These are phyloP conservation scores for Aphanomyces astaci DNA, from an alignment of 352 stramenopile genomes.

Conservation along the genomic window DNA sequence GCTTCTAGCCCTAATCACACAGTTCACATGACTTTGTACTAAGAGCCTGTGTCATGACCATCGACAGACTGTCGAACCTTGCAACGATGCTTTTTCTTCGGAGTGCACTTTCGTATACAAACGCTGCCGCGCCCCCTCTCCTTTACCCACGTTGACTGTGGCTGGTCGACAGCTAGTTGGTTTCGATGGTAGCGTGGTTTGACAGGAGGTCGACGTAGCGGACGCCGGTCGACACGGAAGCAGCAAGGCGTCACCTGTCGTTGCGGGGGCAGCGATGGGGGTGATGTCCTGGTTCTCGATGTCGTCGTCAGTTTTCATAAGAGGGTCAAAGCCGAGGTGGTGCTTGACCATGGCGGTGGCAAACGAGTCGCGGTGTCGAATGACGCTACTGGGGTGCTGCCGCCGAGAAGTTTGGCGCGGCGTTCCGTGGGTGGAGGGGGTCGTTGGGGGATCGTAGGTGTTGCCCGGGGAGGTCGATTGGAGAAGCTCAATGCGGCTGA, in stretches of 20 bases:
- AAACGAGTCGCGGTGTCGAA: not conserved
- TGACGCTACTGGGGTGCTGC: not conserved
- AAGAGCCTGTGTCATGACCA: not conserved
- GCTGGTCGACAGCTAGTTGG: not conserved
- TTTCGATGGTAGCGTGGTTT: not conserved
- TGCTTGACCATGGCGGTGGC: not conserved
- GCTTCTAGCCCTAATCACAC: conserved; percentile 8
- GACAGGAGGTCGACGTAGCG: too few relatives aligned
- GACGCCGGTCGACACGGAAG: not conserved
- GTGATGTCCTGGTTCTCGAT: not conserved
- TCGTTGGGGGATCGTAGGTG: too few relatives aligned
- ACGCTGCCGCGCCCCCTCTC: not conserved
- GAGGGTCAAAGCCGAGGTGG: not conserved
- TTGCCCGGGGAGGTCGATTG: not conserved
- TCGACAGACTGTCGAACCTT: too few relatives aligned
- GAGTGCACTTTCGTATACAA: not conserved
- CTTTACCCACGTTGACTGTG: not conserved
- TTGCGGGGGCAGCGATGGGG: too few relatives aligned
- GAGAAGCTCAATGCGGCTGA: not conserved
- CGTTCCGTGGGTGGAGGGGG: too few relatives aligned
- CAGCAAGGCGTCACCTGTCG: too few relatives aligned
- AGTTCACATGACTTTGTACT: not conserved
- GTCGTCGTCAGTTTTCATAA: not conserved
- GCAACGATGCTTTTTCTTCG: conserved; percentile 8
- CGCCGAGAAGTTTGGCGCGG: too few relatives aligned